A percentile compares a stretch with the other conserved stretches of the same genome.
phyloP scores from a whole-genome alignment of 352 stramenopile genomes.

The Saprolegnia parasitica region DNA sequence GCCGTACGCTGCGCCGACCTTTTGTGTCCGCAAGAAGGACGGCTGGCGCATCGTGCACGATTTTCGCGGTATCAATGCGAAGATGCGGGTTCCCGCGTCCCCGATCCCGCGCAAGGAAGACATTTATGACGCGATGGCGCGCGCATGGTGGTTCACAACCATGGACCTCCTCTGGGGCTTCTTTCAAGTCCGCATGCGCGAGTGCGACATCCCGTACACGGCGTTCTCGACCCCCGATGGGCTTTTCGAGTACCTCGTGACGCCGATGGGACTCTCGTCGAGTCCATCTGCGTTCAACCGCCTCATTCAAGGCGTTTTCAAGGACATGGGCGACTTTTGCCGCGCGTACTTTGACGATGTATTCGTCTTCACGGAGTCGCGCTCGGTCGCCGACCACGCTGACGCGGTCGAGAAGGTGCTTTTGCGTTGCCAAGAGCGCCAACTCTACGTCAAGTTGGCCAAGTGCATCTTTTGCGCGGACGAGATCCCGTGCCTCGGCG shows the following conservation, averaged over 20 bases:
- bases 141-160: slow-evolving; percentile 34
- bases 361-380: slow-evolving; percentile 35
- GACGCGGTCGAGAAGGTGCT: slow-evolving; percentile 32
- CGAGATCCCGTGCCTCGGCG: slow-evolving; percentile 35
- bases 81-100: background rate
- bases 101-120: background rate
- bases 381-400: slow-evolving; percentile 30
- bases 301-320: slow-evolving; percentile 32
- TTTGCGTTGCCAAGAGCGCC: slow-evolving; percentile 26
- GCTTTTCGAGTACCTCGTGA: slow-evolving; percentile 37
- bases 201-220: slow-evolving; percentile 31
- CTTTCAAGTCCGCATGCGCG: slow-evolving; percentile 32
- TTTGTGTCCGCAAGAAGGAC: background rate
- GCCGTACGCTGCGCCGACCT: background rate
- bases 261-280: slow-evolving; percentile 33
- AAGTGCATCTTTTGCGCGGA: slow-evolving; percentile 34
- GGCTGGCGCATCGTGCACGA: background rate
- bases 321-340: slow-evolving; percentile 26
- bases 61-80: background rate
- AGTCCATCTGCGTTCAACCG: slow-evolving; percentile 40
- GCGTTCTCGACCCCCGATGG: slow-evolving; percentile 31
- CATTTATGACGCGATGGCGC: slow-evolving; percentile 20
- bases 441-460: slow-evolving; percentile 34
- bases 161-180: slow-evolving; percentile 37
- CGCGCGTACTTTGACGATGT: slow-evolving; percentile 38